Evolutionary conservation across 2,329 filamentous ascomycete genomes (phyloP).

Genomic region (Hymenoscyphus infarciens): DNA sequence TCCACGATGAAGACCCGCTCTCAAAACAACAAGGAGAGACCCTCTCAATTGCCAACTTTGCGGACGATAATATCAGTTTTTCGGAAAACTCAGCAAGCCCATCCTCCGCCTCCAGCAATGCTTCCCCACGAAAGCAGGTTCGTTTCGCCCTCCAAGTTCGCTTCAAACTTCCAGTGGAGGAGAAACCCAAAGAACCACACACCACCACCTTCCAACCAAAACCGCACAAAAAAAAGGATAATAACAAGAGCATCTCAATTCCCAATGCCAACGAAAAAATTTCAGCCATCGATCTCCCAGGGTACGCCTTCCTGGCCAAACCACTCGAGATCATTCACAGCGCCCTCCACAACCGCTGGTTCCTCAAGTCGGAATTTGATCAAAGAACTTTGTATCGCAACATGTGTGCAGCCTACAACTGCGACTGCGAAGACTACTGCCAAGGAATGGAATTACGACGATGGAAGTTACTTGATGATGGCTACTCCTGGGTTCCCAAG

Average conservation of each 20-base stretch:
- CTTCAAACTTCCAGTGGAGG: too few relatives aligned
- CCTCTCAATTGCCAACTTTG: neutral
- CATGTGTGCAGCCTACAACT: constrained; percentile 7
- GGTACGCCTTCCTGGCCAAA: constrained; percentile 18
- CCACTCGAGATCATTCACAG: constrained; percentile 16
- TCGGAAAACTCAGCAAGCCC: neutral
- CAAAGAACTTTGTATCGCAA: constrained; percentile 7
- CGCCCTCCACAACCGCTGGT: constrained; percentile 17
- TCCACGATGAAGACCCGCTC: neutral
- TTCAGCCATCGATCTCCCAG: constrained; percentile 13
- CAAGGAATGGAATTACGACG: constrained; percentile 11
- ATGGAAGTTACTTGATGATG: constrained; percentile 19
- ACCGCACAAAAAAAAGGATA: neutral
- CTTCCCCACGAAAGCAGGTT: neutral
- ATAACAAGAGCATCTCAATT: neutral
- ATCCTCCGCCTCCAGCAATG: neutral
- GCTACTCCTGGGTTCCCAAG: constrained; percentile 11
- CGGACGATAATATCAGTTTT: neutral
- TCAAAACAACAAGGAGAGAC: neutral
- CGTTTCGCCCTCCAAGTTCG: neutral
- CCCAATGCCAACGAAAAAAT: neutral
- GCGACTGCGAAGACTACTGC: constrained; percentile 7
- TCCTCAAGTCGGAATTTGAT: constrained; percentile 20
- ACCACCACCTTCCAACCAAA: neutral
- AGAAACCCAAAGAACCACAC: neutral